Conservation (phyloP, 345 rosid species). For the Syzygium aqueum region DNA sequence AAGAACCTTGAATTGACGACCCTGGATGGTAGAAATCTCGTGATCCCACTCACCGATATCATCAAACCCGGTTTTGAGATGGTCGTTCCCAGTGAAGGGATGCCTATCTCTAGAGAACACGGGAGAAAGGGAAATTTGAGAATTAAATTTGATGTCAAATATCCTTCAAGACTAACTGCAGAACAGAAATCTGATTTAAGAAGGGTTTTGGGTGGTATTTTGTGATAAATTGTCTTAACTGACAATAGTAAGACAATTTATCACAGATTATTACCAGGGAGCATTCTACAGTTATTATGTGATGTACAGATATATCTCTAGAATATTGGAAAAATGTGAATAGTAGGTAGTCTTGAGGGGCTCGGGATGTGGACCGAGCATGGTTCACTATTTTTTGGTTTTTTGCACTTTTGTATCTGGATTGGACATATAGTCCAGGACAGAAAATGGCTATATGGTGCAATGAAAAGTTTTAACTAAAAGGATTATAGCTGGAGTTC, state of each 20-base stretch:
- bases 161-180: slow-evolving; percentile 64
- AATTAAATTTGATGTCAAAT: slow-evolving; percentile 69
- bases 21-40: slow-evolving; percentile 64
- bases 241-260: neutral
- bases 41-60: slow-evolving; percentile 63
- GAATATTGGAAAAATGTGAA: slow-evolving; percentile 1
- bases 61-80: slow-evolving; percentile 73
- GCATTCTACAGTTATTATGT: neutral
- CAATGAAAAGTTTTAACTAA: neutral
- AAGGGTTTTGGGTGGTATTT: slow-evolving; percentile 63
- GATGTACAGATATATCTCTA: neutral
- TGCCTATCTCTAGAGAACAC: slow-evolving; percentile 82
- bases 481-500: neutral
- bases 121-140: slow-evolving; percentile 80
- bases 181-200: slow-evolving; percentile 78
- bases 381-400: neutral
- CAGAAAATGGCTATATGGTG: neutral
- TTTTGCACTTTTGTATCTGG: neutral
- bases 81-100: slow-evolving; percentile 77
- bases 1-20: slow-evolving; percentile 53
- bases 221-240: neutral
- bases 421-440: neutral
- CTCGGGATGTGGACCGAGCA: neutral
- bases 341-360: slow-evolving; percentile 1
- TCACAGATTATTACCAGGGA: neutral